phyloP scores from a whole-genome alignment of 495 filamentous ascomycete genomes.

The Penicillium egyptiacum region DNA sequence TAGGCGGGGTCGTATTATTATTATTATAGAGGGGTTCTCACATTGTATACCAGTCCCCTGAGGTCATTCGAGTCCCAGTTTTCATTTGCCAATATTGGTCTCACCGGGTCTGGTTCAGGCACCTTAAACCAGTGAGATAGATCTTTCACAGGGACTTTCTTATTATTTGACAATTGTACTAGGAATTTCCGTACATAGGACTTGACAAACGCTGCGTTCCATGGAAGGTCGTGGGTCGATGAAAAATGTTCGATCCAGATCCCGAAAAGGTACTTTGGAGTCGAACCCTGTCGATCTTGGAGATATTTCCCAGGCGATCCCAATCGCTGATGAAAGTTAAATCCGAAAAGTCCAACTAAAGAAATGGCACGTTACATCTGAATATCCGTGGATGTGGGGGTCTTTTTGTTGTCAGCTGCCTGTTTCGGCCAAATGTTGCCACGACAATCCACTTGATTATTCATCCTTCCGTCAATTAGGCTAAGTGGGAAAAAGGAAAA shows the following conservation, averaged over 20 bases:
- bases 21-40: no score
- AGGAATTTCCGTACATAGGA: slow-evolving; percentile 25
- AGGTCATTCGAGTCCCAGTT: slow-evolving; percentile 2
- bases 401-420: slow-evolving; percentile 2
- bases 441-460: not conserved
- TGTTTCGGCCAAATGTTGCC: slow-evolving; percentile 3
- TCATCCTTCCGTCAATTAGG: not conserved
- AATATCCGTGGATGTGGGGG: slow-evolving; percentile 8
- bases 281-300: slow-evolving; percentile 34
- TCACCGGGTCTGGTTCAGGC: slow-evolving; percentile 14
- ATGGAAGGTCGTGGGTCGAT: slow-evolving; percentile 8
- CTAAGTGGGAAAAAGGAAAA: not conserved
- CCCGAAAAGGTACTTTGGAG: slow-evolving; percentile 23
- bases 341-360: not conserved
- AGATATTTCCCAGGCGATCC: slow-evolving; percentile 19
- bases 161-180: slow-evolving; percentile 13
- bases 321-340: slow-evolving; percentile 19
- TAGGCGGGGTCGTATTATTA: no score
- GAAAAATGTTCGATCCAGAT: no score
- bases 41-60: no score
- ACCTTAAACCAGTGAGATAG: not conserved
- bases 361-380: not conserved
- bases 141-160: not conserved
- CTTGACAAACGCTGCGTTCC: slow-evolving; percentile 12
- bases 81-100: slow-evolving; percentile 6